Base-by-base conservation (phyloP, 1,139 yeast genomes). In the Yamadazyma aaseri region DNA sequence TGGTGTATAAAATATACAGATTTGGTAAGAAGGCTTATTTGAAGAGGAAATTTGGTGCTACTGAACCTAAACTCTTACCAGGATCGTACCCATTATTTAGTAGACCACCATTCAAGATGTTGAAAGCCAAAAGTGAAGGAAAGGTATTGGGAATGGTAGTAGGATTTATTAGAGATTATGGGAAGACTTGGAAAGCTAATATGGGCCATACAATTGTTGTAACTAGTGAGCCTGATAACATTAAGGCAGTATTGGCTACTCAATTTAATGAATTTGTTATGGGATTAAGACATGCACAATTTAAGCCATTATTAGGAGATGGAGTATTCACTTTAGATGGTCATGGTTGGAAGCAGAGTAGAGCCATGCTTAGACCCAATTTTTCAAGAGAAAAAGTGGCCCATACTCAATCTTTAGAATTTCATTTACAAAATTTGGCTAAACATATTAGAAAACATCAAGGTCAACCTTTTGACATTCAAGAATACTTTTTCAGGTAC, bases 261-360 rank as follows among this genome's bases (percentile, higher is more conserved):
- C 65, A 67, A 37, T 73, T 73, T 51, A 59, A 60, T 39, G 78
- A 74, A 35, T 74, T 69, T 49, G 60, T 60, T n/a, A 62, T 75
- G 36, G 81, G 80, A 2, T 34, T 44, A 20, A 65, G 81, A 40
- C 60, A 64, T 40, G 42, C 46, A 5, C 61, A 56, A 26, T 61
- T 74, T 40, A 44, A 46, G 22, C 72, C 76, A 3, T 50, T 73
- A 13, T 57, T 75, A 33, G 81, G 81, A 3, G 69, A 70, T 34
- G 81, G 81, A 2, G 73, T 76, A 39, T 76, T 76, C 55, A 74
- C 80, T 2, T 60, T 72, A 28, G 76, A 72, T 37, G 78, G 78
- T 11, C 65, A 58, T 21, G 76, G 73, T 2, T 76, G 81, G 81
- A 70, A 71, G 45, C 78, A 73, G 45, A 63, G 76, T 24, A 58